Base-by-base conservation (phyloP, 768 basidiomycete genomes). In the Calocybe cyanea region DNA sequence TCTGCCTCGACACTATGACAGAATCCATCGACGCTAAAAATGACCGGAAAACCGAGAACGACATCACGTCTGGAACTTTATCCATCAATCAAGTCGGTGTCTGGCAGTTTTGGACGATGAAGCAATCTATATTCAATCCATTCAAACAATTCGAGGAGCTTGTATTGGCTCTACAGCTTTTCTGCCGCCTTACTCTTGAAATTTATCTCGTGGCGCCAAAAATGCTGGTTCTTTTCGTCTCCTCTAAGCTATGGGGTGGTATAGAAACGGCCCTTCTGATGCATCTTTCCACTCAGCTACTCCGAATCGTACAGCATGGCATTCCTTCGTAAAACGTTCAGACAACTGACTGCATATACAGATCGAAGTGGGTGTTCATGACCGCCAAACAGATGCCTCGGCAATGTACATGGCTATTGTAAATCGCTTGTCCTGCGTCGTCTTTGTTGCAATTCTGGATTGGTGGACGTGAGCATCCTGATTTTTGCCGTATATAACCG, bases 241-340 rank as follows among this genome's bases (percentile, higher is more conserved):
- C 62, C 5, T 53, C 50, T 9, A 51, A 59, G 14, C 49, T 62
- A 2, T 67, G 61, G 59, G 25, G 24, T 7, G 53, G 61, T 0
- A 20, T 61, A 1, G 58, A 63, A 38, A 42, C 55, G 4, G 59
- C 61, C 3, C 37, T 67, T 2, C 33, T 60, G 38, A 52, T 61
- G 51, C 52, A 63, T 38, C 42, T 66, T 10, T 59, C 59, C 1
- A 56, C 56, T 15, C 34, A 36, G 7, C 32, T 63, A 11, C 49
- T 63, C 9, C 36, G 49, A 25, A 56, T 54, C n/a, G 60, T 62
- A 33, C 13, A 57, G 44, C 15, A 14, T 28, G 14, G 21, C 20
- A 2, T 15, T 6, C 14, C 41, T 24, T 25, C 28, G 36, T 31
- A 21, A 42, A 23, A 6, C 20, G n/a, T n/a, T n/a, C 39, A 7